Base-by-base conservation (phyloP, 2,329 filamentous ascomycete genomes). In the Dactylellina parvicollis region DNA sequence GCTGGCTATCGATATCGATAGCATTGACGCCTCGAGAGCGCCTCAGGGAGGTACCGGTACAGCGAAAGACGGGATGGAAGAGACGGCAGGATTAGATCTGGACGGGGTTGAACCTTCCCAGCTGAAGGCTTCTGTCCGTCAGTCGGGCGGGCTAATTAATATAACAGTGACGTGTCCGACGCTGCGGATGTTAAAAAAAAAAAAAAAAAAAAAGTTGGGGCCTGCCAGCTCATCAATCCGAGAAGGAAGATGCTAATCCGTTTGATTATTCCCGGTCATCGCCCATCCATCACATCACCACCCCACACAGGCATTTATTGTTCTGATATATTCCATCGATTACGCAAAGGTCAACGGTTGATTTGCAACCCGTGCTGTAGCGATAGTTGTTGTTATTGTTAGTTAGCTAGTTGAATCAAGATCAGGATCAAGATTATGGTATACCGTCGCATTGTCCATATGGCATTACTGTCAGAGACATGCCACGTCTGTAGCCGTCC, bases 201-300 rank as follows among this genome's bases (percentile, higher is more conserved):
- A n/a, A n/a, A n/a, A n/a, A n/a, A n/a, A n/a, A n/a, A n/a, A n/a
- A 8, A 18, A 12, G 57, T 54, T 65, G 46, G 69, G 59, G 46
- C 55, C 52, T 73, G 69, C 69, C 69, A 73, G 60, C 69, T 73
- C 69, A 73, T 73, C 69, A 73, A 73, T 49, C 59, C 22, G 30
- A 55, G 56, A 55, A 66, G n/a, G 46, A 56, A 55, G 24, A 42
- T n/a, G 8, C 14, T 7, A 42, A 54, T 24, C 40, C n/a, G n/a
- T 47, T 40, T 34, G 32, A 46, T n/a, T 49, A 20, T 62, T 16
- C 24, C 57, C 66, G 46, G 56, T 57, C 47, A 57, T 44, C 42
- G 30, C 38, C n/a, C n/a, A 55, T 32, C 62, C 69, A 73, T 73
- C 69, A 65, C 60, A 73, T 73, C 69, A 72, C 52, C 47, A 65